phyloP scores from a whole-genome alignment of 2,329 filamentous ascomycete species.

The Neocatenulostroma microsporum region DNA sequence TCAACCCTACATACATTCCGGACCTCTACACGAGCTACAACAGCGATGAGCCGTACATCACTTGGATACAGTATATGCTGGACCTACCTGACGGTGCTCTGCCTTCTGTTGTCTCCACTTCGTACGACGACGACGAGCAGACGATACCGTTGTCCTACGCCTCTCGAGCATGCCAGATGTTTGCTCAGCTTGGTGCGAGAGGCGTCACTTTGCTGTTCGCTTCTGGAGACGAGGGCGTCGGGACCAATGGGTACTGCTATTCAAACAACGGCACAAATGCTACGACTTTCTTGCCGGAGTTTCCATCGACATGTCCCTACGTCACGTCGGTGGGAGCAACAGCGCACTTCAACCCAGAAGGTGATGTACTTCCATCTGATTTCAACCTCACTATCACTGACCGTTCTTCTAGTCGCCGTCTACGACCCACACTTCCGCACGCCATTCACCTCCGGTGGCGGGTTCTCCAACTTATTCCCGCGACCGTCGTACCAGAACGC shows the following conservation, averaged over 20 bases:
- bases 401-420: too few relatives aligned
- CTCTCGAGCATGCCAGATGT: constrained; percentile 53
- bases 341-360: constrained; percentile 32
- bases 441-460: constrained; percentile 38
- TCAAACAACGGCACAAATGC: constrained; percentile 34
- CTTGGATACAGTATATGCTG: too few relatives aligned
- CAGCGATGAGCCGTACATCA: constrained; percentile 4
- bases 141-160: constrained; percentile 55
- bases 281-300: constrained; percentile 38
- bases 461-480: constrained; percentile 38
- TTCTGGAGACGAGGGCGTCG: constrained; percentile 55
- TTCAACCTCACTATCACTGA: too few relatives aligned
- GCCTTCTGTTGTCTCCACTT: constrained; percentile 56
- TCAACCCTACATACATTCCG: too few relatives aligned
- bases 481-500: constrained; percentile 37
- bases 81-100: too few relatives aligned
- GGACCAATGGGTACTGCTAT: constrained; percentile 34
- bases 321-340: constrained; percentile 34
- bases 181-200: constrained; percentile 58
- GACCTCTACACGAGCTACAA: too few relatives aligned
- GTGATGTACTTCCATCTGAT: too few relatives aligned
- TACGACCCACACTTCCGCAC: too few relatives aligned
- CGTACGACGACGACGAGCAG: constrained; percentile 62
- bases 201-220: constrained; percentile 58
- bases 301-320: constrained; percentile 39